Percentiles rank a stretch among this genome's conserved stretches.
Evolutionary conservation across 176 grass and related monocot species (phyloP).

Genomic region (Oryza brachyantha): DNA sequence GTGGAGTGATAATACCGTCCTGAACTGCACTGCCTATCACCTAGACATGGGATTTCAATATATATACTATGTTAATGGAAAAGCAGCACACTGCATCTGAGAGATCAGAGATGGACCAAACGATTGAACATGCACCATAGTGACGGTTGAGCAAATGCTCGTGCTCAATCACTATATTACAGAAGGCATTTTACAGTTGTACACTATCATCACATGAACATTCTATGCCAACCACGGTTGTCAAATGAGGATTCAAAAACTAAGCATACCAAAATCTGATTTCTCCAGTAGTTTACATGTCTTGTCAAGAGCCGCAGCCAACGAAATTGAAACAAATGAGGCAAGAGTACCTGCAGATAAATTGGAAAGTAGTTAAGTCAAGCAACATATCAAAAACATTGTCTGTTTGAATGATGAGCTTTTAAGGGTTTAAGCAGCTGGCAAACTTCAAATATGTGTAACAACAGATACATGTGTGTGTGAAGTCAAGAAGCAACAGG

Average conservation of each 20-base stretch:
- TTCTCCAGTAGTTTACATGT: constrained; percentile 50
- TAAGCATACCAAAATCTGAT: constrained; percentile 52
- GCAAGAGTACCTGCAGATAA: constrained; percentile 32
- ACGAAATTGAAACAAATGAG: constrained; percentile 29
- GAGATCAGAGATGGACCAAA: constrained; percentile 11
- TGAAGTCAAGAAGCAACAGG: too few species aligned
- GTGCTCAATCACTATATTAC: constrained; percentile 41
- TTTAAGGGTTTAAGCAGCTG: not conserved
- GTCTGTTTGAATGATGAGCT: not conserved
- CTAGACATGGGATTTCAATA: not conserved
- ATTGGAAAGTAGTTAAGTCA: not conserved
- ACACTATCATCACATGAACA: constrained; percentile 44
- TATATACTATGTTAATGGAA: constrained; percentile 14
- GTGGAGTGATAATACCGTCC: not conserved
- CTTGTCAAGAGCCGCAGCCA: constrained; percentile 41
- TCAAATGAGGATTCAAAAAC: constrained; percentile 3
- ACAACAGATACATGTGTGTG: not conserved
- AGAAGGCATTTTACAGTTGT: constrained; percentile 38
- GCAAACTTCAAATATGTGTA: not conserved
- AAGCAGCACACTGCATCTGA: constrained; percentile 17
- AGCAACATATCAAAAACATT: not conserved
- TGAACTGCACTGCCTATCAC: constrained; percentile 5
- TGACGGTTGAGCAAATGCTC: constrained; percentile 26
- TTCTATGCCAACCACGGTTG: constrained; percentile 32
- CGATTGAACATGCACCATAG: constrained; percentile 19